Percentiles rank a stretch among this genome's conserved stretches.
Evolutionary conservation across 768 basidiomycete genomes (phyloP).

Genomic region (Auricularia cornea): DNA sequence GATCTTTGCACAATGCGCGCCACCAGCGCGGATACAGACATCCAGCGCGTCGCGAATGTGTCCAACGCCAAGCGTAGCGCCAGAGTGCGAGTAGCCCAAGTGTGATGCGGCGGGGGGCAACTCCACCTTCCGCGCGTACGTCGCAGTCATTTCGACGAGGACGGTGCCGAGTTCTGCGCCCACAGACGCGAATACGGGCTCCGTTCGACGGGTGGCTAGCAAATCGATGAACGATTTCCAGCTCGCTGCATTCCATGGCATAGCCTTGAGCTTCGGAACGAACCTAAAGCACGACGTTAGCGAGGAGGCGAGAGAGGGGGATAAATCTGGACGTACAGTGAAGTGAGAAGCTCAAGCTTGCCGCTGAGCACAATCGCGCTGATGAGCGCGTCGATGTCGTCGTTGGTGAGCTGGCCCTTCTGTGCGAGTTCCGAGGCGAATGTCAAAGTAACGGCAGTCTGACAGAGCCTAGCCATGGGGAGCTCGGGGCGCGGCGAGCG

Average conservation of each 20-base stretch:
- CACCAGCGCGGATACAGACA: not conserved
- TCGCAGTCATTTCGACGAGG: not conserved
- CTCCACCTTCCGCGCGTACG: not conserved
- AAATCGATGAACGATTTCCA: not conserved
- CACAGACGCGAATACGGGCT: not conserved
- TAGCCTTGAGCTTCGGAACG: not conserved
- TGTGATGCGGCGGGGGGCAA: not conserved
- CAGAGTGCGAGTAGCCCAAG: not conserved
- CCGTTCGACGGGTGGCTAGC: not conserved
- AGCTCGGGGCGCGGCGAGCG: not conserved
- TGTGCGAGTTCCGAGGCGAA: not conserved
- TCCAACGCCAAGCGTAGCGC: not conserved
- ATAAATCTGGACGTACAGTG: not conserved
- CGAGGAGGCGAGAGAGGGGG: not conserved
- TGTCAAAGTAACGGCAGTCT: not conserved
- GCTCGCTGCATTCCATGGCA: not conserved
- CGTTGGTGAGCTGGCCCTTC: not conserved
- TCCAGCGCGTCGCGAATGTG: no score
- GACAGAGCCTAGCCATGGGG: not conserved
- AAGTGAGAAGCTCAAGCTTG: not conserved
- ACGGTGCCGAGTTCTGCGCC: not conserved
- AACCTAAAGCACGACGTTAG: not conserved
- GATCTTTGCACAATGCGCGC: not conserved
- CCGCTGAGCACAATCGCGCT: not conserved
- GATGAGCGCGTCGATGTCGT: not conserved